A percentile compares a stretch with the other conserved stretches of the same genome.
These are phyloP conservation scores for Xerocomus spinulosus DNA, from an alignment of 768 basidiomycete genomes.

Conservation along the genomic window DNA sequence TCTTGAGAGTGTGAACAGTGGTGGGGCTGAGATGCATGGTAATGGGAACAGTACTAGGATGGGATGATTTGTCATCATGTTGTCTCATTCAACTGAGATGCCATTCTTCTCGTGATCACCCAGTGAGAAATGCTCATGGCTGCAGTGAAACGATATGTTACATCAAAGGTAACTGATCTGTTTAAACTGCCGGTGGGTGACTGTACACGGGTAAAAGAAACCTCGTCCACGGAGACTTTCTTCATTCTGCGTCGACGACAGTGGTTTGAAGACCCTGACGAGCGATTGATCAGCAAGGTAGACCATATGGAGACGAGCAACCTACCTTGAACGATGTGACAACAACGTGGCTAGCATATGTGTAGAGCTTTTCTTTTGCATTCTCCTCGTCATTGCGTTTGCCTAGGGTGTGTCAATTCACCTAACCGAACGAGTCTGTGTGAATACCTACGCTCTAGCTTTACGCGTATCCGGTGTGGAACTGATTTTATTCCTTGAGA, in stretches of 20 bases:
- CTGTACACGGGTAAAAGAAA: constrained; percentile 15
- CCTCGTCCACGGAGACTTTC: constrained; percentile 7
- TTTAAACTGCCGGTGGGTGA: too few species aligned
- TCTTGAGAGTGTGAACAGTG: too few species aligned
- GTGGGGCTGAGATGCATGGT: too few species aligned
- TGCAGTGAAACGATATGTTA: too few species aligned
- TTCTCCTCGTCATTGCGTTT: constrained; percentile 99
- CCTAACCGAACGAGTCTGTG: background rate
- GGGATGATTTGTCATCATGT: too few species aligned
- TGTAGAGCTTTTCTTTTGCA: constrained; percentile 97
- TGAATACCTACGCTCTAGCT: constrained; percentile 77
- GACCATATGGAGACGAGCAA: background rate
- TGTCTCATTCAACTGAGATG: too few species aligned
- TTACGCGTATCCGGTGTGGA: constrained; percentile 86
- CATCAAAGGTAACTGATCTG: too few species aligned
- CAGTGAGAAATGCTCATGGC: too few species aligned
- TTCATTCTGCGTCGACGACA: constrained; percentile 76
- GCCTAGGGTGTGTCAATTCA: constrained; percentile 43
- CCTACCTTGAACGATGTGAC: constrained; percentile 82
- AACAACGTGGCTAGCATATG: constrained; percentile 79
- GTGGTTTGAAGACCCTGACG: constrained; percentile 78
- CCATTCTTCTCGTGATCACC: too few species aligned
- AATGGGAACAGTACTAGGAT: too few species aligned
- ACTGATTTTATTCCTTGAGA: constrained; percentile 89
- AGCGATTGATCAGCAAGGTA: constrained; percentile 6